Base-by-base conservation (phyloP, 208 protist genomes). In the Crithidia brevicula region DNA sequence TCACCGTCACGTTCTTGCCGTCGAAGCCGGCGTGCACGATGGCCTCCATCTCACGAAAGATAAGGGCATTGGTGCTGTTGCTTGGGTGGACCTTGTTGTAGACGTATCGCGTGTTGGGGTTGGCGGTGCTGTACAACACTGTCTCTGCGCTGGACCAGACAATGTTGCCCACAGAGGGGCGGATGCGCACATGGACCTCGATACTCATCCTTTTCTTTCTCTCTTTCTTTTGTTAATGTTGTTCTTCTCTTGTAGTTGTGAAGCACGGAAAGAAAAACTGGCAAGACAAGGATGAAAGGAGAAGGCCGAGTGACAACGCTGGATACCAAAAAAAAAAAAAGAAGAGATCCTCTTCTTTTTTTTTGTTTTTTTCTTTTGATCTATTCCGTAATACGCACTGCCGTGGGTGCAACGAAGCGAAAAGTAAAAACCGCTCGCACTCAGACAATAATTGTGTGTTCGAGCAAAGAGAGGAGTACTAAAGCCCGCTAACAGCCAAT, bases 31-130 rank as follows among this genome's bases (percentile, higher is more conserved):
- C 81, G 34, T 93, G 66, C 40, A 97, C 83, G 61, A 95, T 67
- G 2, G 88, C 75, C 70, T 94, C 88, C 16, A 96, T 78, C 46
- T 75, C 79, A 2, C 85, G 83, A 67, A 96, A 96, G 18, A 96
- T 88, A 42, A 58, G 81, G 30, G 79, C 78, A 66, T 96, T 96
- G 50, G 67, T 86, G 58, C 77, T 86, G 69, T 79, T 88, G 72
- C 65, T 82, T 13, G 87, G 85, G 74, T 96, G 85, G 16, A 96
- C 88, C 49, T 94, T 92, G 77, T 92, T 93, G 72, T 91, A 96
- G 22, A 92, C 67, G 51, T 92, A 96, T 3, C 85, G 81, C 4
- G 84, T 85, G 54, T 93, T 86, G 52, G 88, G 82, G 65, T 91
- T 91, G 47, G 76, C 58, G 0, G 86, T 92, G 73, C 81, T 92